These are phyloP conservation scores for Gymnopilus dilepis DNA, from an alignment of 768 basidiomycete species.

Conservation along the genomic window DNA sequence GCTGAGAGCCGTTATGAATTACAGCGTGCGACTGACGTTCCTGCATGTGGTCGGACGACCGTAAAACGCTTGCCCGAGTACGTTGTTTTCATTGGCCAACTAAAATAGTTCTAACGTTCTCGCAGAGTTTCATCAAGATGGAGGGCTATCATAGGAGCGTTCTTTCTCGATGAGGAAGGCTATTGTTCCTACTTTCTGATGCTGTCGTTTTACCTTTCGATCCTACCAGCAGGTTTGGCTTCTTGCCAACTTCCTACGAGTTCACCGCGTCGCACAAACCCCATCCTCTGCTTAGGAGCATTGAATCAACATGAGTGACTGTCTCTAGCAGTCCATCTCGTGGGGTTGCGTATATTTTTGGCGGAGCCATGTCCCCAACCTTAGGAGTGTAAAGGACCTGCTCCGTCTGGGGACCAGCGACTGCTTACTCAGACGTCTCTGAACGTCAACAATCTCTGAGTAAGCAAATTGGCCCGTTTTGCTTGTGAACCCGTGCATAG, in stretches of 20 bases:
- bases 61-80: neutral
- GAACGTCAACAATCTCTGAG: too few relatives aligned
- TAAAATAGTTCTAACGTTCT: neutral
- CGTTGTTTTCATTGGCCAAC: neutral
- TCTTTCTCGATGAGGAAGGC: neutral
- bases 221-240: too few relatives aligned
- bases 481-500: too few relatives aligned
- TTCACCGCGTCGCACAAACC: conserved; percentile 1
- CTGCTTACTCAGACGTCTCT: too few relatives aligned
- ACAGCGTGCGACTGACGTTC: neutral
- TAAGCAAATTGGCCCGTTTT: too few relatives aligned
- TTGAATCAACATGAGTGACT: neutral
- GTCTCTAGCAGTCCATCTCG: neutral
- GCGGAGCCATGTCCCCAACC: neutral
- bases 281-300: neutral
- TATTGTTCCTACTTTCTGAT: neutral
- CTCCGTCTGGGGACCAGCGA: too few relatives aligned
- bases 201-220: neutral
- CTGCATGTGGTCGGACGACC: neutral
- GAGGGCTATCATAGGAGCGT: too few relatives aligned
- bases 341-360: neutral
- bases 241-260: neutral
- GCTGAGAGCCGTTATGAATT: too few relatives aligned
- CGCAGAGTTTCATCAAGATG: neutral
- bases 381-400: too few relatives aligned